Percentiles rank a stretch among this genome's conserved stretches.
These are phyloP conservation scores for Osmozyma mogii DNA, from an alignment of 805 yeast genomes.

Conservation along the genomic window DNA sequence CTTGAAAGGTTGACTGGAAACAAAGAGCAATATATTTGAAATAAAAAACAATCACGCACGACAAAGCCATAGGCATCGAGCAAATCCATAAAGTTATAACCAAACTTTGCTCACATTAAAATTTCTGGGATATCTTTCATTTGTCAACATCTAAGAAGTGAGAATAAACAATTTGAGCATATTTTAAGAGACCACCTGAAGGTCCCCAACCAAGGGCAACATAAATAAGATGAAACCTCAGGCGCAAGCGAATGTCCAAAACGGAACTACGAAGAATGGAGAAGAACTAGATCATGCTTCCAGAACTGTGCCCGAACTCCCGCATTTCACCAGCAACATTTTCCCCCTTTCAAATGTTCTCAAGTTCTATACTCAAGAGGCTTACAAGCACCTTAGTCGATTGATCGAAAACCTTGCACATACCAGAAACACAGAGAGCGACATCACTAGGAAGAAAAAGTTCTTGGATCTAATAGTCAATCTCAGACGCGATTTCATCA, in stretches of 20 bases:
- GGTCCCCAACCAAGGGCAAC: background rate
- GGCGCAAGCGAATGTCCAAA: background rate
- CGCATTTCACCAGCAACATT: slow-evolving; percentile 68
- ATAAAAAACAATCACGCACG: too few relatives aligned
- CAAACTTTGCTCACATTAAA: background rate
- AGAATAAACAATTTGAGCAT: too few relatives aligned
- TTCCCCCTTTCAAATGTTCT: slow-evolving; percentile 56
- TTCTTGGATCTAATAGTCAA: slow-evolving; percentile 62
- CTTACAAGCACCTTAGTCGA: slow-evolving; percentile 56
- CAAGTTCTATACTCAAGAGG: slow-evolving; percentile 49
- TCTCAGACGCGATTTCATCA: slow-evolving; percentile 75
- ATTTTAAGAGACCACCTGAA: background rate
- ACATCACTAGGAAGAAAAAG: slow-evolving; percentile 56
- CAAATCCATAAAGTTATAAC: background rate
- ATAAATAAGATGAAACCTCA: background rate
- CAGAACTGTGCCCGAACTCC: slow-evolving; percentile 39
- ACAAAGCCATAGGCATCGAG: background rate
- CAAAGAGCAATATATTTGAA: too few relatives aligned
- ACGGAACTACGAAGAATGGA: background rate
- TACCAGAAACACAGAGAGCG: slow-evolving; percentile 40
- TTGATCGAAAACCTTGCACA: slow-evolving; percentile 52
- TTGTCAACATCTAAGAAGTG: too few relatives aligned
- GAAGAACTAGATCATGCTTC: background rate
- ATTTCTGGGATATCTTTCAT: too few relatives aligned
- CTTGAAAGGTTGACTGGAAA: background rate